Evolutionary conservation across 306 rosid genomes (phyloP), one percentile per base, ranked within the genome.

Genomic region (Cucurbita pepo): DNA sequence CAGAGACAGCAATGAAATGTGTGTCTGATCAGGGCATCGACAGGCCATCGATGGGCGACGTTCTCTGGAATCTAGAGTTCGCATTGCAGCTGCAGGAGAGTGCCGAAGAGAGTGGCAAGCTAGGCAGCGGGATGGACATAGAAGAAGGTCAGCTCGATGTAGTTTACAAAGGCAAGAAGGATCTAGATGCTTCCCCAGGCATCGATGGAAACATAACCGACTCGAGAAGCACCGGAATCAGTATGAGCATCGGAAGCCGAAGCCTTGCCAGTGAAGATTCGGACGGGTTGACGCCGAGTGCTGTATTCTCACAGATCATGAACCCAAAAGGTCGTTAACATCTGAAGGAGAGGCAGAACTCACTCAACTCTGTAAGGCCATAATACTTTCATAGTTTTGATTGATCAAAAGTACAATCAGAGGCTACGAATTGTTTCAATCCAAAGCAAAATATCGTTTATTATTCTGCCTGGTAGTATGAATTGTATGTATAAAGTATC

Each of bases 1-100:
- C 99, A 0, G 99, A 89, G 87, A 95, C 97, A 7, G 99, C 99
- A 5, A 95, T 95, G 97, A 95, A 95, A 83, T 95, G 99, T 6
- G 99, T 95, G 75, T 72, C 87, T 1, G 99, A 95, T 77, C 99
- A 95, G 81, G 86, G 99, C 76, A 91, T 95, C 43, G 97, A 95
- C 5, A 88, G 99, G 91, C 99, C 97, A 1, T 95, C 99, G 13
- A 95, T 95, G 96, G 99, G 99, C 8, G 99, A 95, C 60, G 99
- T 95, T 8, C 80, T 95, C 81, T 95, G 99, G 99, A 95, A 95
- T 87, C 95, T 95, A 10, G 99, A 95, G 81, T 95, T 95, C 34
- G 97, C 97, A 37, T 85, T 95, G 89, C 99, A 95, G 92, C 86
- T 95, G 76, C 99, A 95, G 80, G 97, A 95, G 78, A 95, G 96